Percentiles rank a stretch among this genome's conserved stretches.
Evolutionary conservation across 495 filamentous ascomycete genomes (phyloP).

Genomic region (Xylaria cubensis): DNA sequence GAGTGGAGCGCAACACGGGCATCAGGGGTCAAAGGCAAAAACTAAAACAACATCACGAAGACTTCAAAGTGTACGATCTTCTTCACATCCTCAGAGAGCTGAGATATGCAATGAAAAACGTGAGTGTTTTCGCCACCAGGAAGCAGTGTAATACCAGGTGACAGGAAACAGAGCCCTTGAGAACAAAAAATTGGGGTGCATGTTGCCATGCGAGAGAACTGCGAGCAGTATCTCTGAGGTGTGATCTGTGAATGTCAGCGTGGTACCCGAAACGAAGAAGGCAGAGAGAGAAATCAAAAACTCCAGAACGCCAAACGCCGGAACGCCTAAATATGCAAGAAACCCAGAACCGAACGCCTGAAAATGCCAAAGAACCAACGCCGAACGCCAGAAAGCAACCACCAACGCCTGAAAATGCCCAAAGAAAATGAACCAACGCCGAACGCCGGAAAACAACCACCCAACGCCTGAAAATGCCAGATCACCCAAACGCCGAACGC

Average conservation of each 20-base stretch:
- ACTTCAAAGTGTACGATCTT: conserved; percentile 20
- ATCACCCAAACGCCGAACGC: not conserved
- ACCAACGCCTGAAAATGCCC: no score
- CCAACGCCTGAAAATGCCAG: not conserved
- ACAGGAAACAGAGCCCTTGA: conserved; percentile 5
- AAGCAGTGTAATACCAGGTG: conserved; percentile 33
- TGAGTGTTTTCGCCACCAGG: conserved; percentile 23
- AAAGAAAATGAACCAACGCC: not conserved
- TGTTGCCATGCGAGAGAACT: conserved; percentile 7
- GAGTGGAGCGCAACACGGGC: not conserved
- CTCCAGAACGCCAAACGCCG: not conserved
- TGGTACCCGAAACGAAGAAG: not conserved
- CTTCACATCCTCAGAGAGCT: conserved; percentile 27
- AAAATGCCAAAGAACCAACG: no score
- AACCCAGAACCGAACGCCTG: not conserved
- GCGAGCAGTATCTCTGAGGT: not conserved
- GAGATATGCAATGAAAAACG: conserved; percentile 29
- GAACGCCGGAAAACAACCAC: not conserved
- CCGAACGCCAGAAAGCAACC: not conserved
- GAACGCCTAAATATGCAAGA: not conserved
- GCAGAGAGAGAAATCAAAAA: not conserved
- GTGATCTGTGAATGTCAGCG: not conserved
- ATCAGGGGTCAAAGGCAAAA: no score
- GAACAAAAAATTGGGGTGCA: conserved; percentile 6
- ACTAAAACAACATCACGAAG: no score